Conservation (phyloP, 2,329 filamentous ascomycete species). For the Thermothelomyces thermophilus region DNA sequence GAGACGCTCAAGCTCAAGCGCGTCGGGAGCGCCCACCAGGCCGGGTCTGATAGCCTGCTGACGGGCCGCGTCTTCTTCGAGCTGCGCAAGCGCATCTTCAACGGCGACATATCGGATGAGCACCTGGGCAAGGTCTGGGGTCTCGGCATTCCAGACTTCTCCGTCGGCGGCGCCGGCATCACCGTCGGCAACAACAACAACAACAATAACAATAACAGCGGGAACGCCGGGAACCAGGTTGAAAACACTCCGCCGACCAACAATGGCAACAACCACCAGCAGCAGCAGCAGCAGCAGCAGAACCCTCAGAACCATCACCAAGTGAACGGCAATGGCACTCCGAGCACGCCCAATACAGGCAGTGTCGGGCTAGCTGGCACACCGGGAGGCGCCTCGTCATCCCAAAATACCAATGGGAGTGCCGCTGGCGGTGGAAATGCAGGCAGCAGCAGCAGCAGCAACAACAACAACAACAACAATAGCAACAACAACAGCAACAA, state of each 20-base stretch:
- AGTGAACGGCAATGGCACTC: slow-evolving; percentile 33
- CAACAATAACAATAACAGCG: slow-evolving; percentile 6
- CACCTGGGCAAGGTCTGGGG: slow-evolving; percentile 92
- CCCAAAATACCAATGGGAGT: slow-evolving; percentile 46
- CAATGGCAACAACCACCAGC: slow-evolving; percentile 21
- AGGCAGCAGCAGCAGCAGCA: too few species aligned
- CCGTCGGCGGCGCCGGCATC: slow-evolving; percentile 29
- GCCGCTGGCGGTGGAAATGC: background rate
- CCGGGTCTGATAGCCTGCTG: slow-evolving; percentile 85
- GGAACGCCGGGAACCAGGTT: slow-evolving; percentile 8
- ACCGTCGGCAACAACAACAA: slow-evolving; percentile 19
- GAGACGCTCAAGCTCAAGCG: slow-evolving; percentile 89
- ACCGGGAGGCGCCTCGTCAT: slow-evolving; percentile 46
- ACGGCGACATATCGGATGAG: slow-evolving; percentile 70
- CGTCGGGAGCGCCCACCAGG: slow-evolving; percentile 81
- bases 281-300: too few species aligned
- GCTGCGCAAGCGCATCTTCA: slow-evolving; percentile 82
- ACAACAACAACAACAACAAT: too few species aligned
- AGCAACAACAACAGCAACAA: too few species aligned
- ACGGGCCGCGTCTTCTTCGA: slow-evolving; percentile 95
- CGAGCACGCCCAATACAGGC: slow-evolving; percentile 59
- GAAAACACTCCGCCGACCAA: slow-evolving; percentile 29
- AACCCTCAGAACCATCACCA: too few species aligned
- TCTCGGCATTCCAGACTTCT: slow-evolving; percentile 64
- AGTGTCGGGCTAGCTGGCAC: slow-evolving; percentile 45